Conservation (phyloP, 805 yeast genomes). For the Kockiozyma suomiensis region DNA sequence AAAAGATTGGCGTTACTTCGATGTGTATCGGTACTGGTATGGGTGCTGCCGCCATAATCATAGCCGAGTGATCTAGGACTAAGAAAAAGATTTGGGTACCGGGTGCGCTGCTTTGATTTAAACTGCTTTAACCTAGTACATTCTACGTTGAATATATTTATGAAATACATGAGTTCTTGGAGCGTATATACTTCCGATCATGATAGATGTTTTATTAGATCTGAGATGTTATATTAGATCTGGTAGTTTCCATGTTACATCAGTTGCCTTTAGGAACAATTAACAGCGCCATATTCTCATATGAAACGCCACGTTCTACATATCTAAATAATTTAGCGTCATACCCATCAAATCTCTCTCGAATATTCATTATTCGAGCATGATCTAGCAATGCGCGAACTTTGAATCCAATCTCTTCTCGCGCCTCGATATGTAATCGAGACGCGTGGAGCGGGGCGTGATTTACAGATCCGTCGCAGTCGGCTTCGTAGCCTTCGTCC, state of each 20-base stretch:
- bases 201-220: no score
- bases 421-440: slow-evolving; percentile 50
- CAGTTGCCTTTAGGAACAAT: slow-evolving; percentile 14
- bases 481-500: slow-evolving; percentile 45
- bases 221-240: no score
- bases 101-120: neutral
- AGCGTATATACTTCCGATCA: no score
- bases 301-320: slow-evolving; percentile 57
- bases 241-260: no score
- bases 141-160: no score
- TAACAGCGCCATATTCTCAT: slow-evolving; percentile 67
- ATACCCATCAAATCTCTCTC: slow-evolving; percentile 22
- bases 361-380: slow-evolving; percentile 60
- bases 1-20: slow-evolving; percentile 81
- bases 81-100: neutral
- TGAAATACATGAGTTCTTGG: no score
- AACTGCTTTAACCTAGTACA: no score
- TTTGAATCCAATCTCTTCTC: slow-evolving; percentile 62
- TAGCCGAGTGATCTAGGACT: slow-evolving; percentile 59
- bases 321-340: slow-evolving; percentile 60
- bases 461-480: slow-evolving; percentile 33
- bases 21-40: slow-evolving; percentile 99
- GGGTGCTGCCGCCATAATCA: slow-evolving; percentile 93
- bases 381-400: slow-evolving; percentile 78
- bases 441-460: slow-evolving; percentile 47